phyloP scores from a whole-genome alignment of 2,329 filamentous ascomycete species.

The Helotiales sp. region DNA sequence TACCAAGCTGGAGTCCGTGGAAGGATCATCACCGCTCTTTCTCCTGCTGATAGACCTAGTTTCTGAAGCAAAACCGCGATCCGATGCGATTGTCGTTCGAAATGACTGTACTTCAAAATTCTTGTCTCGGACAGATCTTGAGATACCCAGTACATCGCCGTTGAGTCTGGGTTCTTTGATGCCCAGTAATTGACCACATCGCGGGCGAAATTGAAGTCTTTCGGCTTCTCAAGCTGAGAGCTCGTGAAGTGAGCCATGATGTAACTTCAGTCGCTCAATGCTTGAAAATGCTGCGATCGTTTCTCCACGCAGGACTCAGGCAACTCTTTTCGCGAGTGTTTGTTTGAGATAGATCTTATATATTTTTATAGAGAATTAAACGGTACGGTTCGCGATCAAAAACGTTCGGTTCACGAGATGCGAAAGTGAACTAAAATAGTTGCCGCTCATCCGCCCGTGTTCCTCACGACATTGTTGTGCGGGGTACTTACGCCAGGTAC shows the following conservation, averaged over 20 bases:
- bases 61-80: conserved; percentile 44
- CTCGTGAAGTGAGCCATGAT: conserved; percentile 13
- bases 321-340: not conserved
- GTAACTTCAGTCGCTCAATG: not conserved
- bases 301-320: not conserved
- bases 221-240: not conserved
- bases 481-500: not conserved
- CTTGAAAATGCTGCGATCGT: not conserved
- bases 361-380: too few species aligned
- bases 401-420: too few species aligned
- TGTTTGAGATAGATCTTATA: not conserved
- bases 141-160: conserved; percentile 48
- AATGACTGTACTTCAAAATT: conserved; percentile 45
- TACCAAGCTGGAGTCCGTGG: conserved; percentile 45
- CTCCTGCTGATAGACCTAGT: conserved; percentile 43
- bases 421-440: too few species aligned
- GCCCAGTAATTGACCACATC: conserved; percentile 50
- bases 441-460: not conserved
- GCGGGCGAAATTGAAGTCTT: conserved; percentile 47
- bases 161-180: conserved; percentile 33
- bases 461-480: not conserved
- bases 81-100: conserved; percentile 45
- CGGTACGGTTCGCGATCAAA: too few species aligned
- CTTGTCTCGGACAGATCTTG: conserved; percentile 40
- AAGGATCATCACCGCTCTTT: conserved; percentile 46